These are phyloP conservation scores for Sugiyamaella boreocaroliniensis DNA, from an alignment of 805 yeast genomes.

Conservation along the genomic window DNA sequence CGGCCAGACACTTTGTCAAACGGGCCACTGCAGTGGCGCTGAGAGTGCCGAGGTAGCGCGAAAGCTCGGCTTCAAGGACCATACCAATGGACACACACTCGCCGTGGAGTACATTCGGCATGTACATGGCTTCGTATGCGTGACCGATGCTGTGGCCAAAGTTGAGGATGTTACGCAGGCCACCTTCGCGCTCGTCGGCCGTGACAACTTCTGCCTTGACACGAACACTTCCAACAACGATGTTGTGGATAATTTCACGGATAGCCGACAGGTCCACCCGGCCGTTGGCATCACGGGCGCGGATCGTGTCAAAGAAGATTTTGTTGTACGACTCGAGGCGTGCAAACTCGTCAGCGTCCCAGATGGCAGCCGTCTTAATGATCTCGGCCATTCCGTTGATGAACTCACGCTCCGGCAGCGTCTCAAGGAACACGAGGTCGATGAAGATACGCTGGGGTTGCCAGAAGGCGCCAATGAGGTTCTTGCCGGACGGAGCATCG, in stretches of 20 bases:
- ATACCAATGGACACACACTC: constrained; percentile 99
- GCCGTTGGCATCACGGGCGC: constrained; percentile 36
- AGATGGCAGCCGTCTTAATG: constrained; percentile 94
- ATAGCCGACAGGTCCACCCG: constrained; percentile 63
- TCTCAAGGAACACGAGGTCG: constrained; percentile 78
- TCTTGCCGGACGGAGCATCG: constrained; percentile 93
- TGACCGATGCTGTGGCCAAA: constrained; percentile 98
- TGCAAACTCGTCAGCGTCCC: constrained; percentile 85
- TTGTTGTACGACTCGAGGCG: constrained; percentile 75
- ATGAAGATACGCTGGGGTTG: constrained; percentile 86
- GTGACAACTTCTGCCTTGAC: constrained; percentile 95
- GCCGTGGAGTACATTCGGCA: constrained; percentile 95
- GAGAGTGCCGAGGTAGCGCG: constrained; percentile 84
- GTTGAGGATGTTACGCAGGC: constrained; percentile 82
- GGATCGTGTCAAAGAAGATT: constrained; percentile 61
- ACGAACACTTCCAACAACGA: constrained; percentile 76
- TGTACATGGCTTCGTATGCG: constrained; percentile 94
- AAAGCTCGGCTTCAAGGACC: constrained; percentile 87
- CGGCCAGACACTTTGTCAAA: constrained; percentile 69
- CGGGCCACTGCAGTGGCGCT: constrained; percentile 93
- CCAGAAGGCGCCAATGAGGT: constrained; percentile 95
- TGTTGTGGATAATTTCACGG: constrained; percentile 63
- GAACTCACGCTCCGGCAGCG: constrained; percentile 88
- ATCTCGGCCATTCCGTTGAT: constrained; percentile 99
- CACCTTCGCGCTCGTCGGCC: constrained; percentile 91